phyloP scores from a whole-genome alignment of 2,329 filamentous ascomycete species.

The Chaetomiaceae sp. region DNA sequence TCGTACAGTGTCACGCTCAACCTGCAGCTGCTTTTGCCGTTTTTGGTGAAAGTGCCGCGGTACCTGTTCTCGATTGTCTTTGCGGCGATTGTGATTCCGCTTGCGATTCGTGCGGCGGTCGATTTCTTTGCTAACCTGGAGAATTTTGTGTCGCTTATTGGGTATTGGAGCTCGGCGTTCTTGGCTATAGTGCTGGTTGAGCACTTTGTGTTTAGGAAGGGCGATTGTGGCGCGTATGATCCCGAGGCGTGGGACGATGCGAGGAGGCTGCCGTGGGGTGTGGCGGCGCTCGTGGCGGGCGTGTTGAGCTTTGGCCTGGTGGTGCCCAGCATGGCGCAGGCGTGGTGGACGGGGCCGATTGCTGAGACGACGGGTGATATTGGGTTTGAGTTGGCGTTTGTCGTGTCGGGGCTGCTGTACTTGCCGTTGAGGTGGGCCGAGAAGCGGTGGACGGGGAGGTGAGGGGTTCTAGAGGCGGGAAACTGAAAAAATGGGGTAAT shows the following conservation, averaged over 20 bases:
- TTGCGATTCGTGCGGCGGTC: conserved; percentile 37
- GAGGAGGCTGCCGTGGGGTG: conserved; percentile 25
- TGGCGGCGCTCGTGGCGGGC: conserved; percentile 26
- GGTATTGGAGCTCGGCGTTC: conserved; percentile 44
- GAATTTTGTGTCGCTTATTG: conserved; percentile 43
- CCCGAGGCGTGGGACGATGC: conserved; percentile 27
- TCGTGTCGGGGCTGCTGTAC: conserved; percentile 39
- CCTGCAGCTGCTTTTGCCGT: conserved; percentile 44
- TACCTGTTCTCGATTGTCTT: conserved; percentile 39
- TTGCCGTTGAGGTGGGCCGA: conserved; percentile 37
- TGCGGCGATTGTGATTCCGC: conserved; percentile 38
- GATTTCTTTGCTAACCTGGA: conserved; percentile 40
- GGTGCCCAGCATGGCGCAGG: conserved; percentile 40
- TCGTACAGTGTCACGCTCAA: conserved; percentile 61
- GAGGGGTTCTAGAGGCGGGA: not conserved
- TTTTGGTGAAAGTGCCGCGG: conserved; percentile 38
- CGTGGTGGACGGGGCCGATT: conserved; percentile 42
- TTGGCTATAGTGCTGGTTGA: conserved; percentile 36
- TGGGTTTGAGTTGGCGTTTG: conserved; percentile 43
- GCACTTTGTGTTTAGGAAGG: conserved; percentile 27
- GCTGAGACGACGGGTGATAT: conserved; percentile 41
- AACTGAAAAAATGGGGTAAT: too few relatives aligned
- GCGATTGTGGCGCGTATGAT: conserved; percentile 23
- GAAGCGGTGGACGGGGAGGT: conserved; percentile 20
- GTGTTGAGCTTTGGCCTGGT: conserved; percentile 29